These are phyloP conservation scores for Camellia sinensis DNA, from an alignment of 148 eudicot genomes.

Conservation along the genomic window DNA sequence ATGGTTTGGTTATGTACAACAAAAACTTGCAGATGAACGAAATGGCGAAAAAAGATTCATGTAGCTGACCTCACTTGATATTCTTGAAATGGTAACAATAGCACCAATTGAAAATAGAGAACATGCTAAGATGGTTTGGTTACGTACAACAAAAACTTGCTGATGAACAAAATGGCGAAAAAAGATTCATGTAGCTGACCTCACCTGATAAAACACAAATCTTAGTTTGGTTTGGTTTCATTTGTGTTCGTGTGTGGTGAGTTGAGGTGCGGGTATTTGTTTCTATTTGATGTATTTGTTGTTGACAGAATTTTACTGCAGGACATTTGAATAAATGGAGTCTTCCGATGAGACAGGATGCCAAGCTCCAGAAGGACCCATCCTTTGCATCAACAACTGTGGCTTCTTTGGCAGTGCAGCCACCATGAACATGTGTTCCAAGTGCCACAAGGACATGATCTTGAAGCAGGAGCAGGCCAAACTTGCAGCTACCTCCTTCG, in stretches of 20 bases:
- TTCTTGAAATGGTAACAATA: too few relatives aligned
- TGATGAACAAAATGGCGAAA: too few relatives aligned
- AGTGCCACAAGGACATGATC: slow-evolving; percentile 8
- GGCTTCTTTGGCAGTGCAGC: slow-evolving; percentile 6
- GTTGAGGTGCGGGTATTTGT: not conserved
- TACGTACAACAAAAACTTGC: too few relatives aligned
- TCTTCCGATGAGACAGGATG: not conserved
- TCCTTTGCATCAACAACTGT: not conserved
- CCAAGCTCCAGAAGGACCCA: slow-evolving; percentile 1
- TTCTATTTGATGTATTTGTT: not conserved
- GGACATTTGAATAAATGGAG: not conserved
- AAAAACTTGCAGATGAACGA: too few relatives aligned
- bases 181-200: too few relatives aligned
- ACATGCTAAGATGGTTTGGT: too few relatives aligned
- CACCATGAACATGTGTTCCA: slow-evolving; percentile 1
- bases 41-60: too few relatives aligned
- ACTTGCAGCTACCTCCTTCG: not conserved
- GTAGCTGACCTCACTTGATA: too few relatives aligned
- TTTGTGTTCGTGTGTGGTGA: not conserved
- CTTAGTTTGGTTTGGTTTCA: not conserved
- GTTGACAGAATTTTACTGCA: not conserved
- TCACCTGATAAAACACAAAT: too few relatives aligned
- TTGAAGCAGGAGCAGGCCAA: slow-evolving; percentile 1
- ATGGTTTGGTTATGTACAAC: too few relatives aligned
- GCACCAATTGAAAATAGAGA: too few relatives aligned